A percentile compares a stretch with the other conserved stretches of the same genome.
These are phyloP conservation scores for Glycine tomentella DNA, from an alignment of 306 rosid species.

Conservation along the genomic window DNA sequence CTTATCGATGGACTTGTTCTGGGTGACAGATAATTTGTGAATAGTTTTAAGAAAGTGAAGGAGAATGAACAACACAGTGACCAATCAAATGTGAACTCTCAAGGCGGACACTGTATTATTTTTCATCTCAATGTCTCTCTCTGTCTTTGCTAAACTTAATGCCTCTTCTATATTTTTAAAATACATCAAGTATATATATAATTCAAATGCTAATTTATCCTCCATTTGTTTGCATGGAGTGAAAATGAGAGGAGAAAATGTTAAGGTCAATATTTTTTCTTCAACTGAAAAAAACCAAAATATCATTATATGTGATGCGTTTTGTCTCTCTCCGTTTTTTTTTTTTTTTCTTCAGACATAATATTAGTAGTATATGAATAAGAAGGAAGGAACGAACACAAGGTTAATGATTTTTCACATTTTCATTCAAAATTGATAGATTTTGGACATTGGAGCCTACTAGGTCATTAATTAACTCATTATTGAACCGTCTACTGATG, in stretches of 20 bases:
- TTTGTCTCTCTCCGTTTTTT: too few species aligned
- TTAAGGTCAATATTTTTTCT: background rate
- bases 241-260: background rate
- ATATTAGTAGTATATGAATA: too few species aligned
- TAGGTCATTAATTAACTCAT: background rate
- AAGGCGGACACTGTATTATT: background rate
- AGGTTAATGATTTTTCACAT: background rate
- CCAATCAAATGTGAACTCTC: background rate
- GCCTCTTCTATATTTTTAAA: background rate
- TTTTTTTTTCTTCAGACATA: too few species aligned
- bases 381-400: too few species aligned
- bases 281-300: too few species aligned
- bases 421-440: background rate
- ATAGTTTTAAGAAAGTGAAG: constrained; percentile 45
- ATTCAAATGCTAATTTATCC: background rate
- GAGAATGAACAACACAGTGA: constrained; percentile 18
- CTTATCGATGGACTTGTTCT: constrained; percentile 58
- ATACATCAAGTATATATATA: background rate
- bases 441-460: background rate
- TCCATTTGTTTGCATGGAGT: background rate
- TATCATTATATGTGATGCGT: too few species aligned
- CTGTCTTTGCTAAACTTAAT: background rate
- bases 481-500: background rate
- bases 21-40: constrained; percentile 52
- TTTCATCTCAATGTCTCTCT: background rate